phyloP scores from a whole-genome alignment of 2,329 filamentous ascomycete genomes.

The Xylariaceae sp. region DNA sequence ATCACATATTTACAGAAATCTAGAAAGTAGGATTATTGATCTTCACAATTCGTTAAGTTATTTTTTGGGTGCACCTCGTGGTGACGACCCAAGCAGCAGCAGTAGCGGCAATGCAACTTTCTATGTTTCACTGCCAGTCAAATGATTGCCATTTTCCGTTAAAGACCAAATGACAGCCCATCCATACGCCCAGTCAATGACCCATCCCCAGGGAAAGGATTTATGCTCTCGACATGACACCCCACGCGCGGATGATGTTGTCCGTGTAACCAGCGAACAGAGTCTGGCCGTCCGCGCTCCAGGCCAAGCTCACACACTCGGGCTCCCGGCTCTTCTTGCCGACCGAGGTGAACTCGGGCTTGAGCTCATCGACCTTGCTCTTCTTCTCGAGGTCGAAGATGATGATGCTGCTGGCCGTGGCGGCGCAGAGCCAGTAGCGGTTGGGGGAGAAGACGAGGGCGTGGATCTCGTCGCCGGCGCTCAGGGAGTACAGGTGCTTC shows the following conservation, averaged over 20 bases:
- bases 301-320: slow-evolving; percentile 96
- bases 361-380: slow-evolving; percentile 99
- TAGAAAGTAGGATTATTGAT: slow-evolving; percentile 25
- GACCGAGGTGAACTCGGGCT: slow-evolving; percentile 94
- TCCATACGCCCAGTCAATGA: slow-evolving; percentile 47
- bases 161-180: slow-evolving; percentile 46
- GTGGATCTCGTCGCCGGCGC: slow-evolving; percentile 99
- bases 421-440: slow-evolving; percentile 99
- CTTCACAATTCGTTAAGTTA: slow-evolving; percentile 41
- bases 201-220: slow-evolving; percentile 37
- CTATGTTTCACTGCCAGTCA: slow-evolving; percentile 38
- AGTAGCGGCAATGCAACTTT: slow-evolving; percentile 34
- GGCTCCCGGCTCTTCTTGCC: slow-evolving; percentile 99
- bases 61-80: slow-evolving; percentile 40
- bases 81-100: slow-evolving; percentile 36
- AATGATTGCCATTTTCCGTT: slow-evolving; percentile 43
- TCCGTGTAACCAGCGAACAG: slow-evolving; percentile 99
- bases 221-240: slow-evolving; percentile 94
- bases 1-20: slow-evolving; percentile 10
- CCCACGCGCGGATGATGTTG: slow-evolving; percentile 98
- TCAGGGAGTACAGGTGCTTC: slow-evolving; percentile 99
- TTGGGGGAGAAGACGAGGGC: slow-evolving; percentile 99
- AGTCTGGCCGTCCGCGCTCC: slow-evolving; percentile 98
- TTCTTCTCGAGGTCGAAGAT: slow-evolving; percentile 99
- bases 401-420: slow-evolving; percentile 97